Percentiles rank a stretch among this genome's conserved stretches.
These are phyloP conservation scores for Trametes maxima DNA, from an alignment of 768 basidiomycete species.

Conservation along the genomic window DNA sequence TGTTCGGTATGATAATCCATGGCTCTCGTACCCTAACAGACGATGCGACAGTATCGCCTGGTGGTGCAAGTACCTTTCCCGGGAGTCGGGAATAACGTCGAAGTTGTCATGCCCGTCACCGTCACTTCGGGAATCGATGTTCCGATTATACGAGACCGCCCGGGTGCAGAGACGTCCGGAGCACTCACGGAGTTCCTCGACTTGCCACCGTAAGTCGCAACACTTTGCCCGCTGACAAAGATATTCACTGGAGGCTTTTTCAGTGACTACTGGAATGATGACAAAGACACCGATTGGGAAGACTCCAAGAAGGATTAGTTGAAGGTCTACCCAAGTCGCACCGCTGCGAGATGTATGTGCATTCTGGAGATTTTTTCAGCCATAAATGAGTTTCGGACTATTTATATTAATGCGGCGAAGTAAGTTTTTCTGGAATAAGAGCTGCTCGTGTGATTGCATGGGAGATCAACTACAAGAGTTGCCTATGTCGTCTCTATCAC, in stretches of 20 bases:
- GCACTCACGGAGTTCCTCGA: neutral
- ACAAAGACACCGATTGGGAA: neutral
- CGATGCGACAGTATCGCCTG: slow-evolving; percentile 4
- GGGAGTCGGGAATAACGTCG: slow-evolving; percentile 10
- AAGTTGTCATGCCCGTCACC: neutral
- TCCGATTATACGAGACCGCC: neutral
- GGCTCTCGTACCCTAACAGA: too few species aligned
- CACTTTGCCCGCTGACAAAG: neutral
- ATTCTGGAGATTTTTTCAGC: too few species aligned
- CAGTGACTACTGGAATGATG: neutral
- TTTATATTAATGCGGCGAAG: too few species aligned
- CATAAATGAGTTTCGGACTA: too few species aligned
- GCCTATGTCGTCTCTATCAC: too few species aligned
- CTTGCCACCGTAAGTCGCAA: slow-evolving; percentile 10
- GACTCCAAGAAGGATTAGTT: neutral
- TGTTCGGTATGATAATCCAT: neutral
- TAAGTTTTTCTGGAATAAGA: too few species aligned
- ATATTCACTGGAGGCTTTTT: neutral
- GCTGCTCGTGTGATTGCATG: too few species aligned
- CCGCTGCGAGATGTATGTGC: too few species aligned
- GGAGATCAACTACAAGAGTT: too few species aligned
- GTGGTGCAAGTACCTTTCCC: slow-evolving; percentile 7
- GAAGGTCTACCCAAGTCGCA: too few species aligned
- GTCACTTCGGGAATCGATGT: slow-evolving; percentile 12
- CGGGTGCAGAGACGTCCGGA: neutral